These are phyloP conservation scores for Ceratocystis huliohia DNA, from an alignment of 2,329 filamentous ascomycete species.

Conservation along the genomic window DNA sequence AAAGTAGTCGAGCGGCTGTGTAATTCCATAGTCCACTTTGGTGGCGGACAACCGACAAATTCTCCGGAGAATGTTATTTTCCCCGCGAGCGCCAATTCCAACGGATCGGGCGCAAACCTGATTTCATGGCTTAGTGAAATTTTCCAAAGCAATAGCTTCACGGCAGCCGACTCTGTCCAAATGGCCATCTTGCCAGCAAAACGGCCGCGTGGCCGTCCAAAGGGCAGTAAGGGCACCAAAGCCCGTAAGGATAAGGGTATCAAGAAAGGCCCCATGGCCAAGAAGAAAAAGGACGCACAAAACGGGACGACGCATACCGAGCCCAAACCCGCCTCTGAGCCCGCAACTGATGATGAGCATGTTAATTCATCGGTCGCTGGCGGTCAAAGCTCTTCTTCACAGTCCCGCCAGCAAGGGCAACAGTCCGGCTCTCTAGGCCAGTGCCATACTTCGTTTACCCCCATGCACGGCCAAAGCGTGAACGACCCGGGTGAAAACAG, in stretches of 20 bases:
- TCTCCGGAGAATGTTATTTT: constrained; percentile 40
- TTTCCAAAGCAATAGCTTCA: constrained; percentile 32
- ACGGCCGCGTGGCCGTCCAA: constrained; percentile 35
- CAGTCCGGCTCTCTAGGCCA: not conserved
- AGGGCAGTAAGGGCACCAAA: constrained; percentile 39
- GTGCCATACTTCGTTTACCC: not conserved
- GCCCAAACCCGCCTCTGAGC: not conserved
- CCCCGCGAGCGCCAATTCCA: constrained; percentile 42
- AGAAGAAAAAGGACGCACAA: constrained; percentile 10
- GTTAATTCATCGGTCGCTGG: not conserved
- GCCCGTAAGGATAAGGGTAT: constrained; percentile 29
- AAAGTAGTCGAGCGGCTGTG: constrained; percentile 50
- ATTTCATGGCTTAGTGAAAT: constrained; percentile 52
- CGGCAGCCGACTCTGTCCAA: constrained; percentile 9
- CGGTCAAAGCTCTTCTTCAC: not conserved
- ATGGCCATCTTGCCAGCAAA: constrained; percentile 24
- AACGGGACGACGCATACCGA: not conserved
- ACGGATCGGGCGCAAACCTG: constrained; percentile 45
- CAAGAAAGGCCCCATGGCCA: constrained; percentile 16
- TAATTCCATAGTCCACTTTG: constrained; percentile 51
- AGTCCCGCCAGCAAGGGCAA: not conserved
- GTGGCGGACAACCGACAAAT: constrained; percentile 44
- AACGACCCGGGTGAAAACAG: constrained; percentile 9
- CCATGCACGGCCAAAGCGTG: constrained; percentile 3
- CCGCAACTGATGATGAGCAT: not conserved